Evolutionary conservation across 1,139 yeast species (phyloP), one percentile per base, ranked within the genome.

Genomic region (Saccharomyces hybrid): DNA sequence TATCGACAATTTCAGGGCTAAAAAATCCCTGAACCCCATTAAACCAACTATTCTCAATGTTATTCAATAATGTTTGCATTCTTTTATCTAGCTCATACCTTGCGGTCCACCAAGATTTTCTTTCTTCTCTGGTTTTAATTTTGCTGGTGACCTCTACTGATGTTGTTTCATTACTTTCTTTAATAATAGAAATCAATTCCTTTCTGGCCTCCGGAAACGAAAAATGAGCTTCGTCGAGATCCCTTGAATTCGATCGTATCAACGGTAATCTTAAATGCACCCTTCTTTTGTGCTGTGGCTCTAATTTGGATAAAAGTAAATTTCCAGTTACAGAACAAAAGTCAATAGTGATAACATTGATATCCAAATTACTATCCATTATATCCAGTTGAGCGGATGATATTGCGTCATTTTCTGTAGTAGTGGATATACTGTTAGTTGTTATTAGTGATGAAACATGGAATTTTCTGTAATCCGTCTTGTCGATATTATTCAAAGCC

Each of bases 11-110:
- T 11, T 58, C 60, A 5, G 71, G 71, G 41, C 73, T 70, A 64
- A 88, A 85, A 1, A 88, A 64, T 6, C 91, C 84, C 48, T 73
- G 72, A 59, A 89, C 86, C 0, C 95, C 95, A n/a, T 95, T 91
- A 49, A 91, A 69, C 95, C 97, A 89, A 55, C 75, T 73, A 29
- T 71, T 68, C 58, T 89, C 93, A 14, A 88, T 79, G 46, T 75
- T 75, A 1, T 70, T 68, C n/a, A 91, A 68, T 14, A 90, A 67
- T 3, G 70, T 71, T 52, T 78, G 72, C 55, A 91, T 66, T 52
- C 78, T 71, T 25, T 74, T 70, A 67, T 91, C 97, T 27, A 90
- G 72, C 0, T 72, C 72, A 57, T 81, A 82, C 52, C 98, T 73
- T 42, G 75, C 72, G 51, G 76, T 76, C 96, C 97, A 93, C 97